A percentile compares a stretch with the other conserved stretches of the same genome.
Conservation (phyloP, 2,329 filamentous ascomycete genomes). For the Cladosporium oxysporum region DNA sequence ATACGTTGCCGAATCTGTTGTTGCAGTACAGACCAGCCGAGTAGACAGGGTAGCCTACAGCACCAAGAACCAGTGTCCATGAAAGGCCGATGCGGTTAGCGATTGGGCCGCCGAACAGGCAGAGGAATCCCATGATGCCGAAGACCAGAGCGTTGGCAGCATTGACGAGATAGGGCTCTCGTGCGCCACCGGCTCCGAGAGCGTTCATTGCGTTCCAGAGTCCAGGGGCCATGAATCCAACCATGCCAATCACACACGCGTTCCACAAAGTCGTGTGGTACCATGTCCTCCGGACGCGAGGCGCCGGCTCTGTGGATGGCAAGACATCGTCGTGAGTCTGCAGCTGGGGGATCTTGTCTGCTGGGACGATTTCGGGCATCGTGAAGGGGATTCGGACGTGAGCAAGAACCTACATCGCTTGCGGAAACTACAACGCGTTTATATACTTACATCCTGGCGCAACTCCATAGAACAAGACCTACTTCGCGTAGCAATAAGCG, state of each 20-base stretch:
- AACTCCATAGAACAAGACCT: neutral
- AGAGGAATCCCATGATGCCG: conserved; percentile 49
- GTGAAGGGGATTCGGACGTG: neutral
- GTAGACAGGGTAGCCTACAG: conserved; percentile 53
- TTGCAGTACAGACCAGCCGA: conserved; percentile 52
- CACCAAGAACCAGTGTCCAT: conserved; percentile 49
- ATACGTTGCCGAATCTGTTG: conserved; percentile 54
- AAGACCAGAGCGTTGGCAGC: conserved; percentile 56
- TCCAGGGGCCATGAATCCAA: conserved; percentile 54
- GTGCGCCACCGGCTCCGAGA: conserved; percentile 55
- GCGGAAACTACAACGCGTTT: neutral
- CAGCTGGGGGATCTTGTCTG: conserved; percentile 2
- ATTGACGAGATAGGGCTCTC: conserved; percentile 55
- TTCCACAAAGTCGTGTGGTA: conserved; percentile 57
- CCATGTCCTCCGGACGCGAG: conserved; percentile 40
- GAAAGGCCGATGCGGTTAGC: conserved; percentile 52
- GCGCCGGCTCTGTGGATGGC: conserved; percentile 15
- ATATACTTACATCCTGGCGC: conserved; percentile 7
- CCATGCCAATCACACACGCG: conserved; percentile 54
- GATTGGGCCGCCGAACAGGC: conserved; percentile 51
- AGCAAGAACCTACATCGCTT: neutral
- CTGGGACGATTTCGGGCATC: conserved; percentile 17
- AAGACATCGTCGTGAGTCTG: conserved; percentile 6
- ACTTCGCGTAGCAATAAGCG: neutral
- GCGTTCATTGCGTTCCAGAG: conserved; percentile 60